Evolutionary conservation across 2,329 filamentous ascomycete genomes (phyloP), one percentile per base, ranked within the genome.

Genomic region (Aspergillus fumigatus): DNA sequence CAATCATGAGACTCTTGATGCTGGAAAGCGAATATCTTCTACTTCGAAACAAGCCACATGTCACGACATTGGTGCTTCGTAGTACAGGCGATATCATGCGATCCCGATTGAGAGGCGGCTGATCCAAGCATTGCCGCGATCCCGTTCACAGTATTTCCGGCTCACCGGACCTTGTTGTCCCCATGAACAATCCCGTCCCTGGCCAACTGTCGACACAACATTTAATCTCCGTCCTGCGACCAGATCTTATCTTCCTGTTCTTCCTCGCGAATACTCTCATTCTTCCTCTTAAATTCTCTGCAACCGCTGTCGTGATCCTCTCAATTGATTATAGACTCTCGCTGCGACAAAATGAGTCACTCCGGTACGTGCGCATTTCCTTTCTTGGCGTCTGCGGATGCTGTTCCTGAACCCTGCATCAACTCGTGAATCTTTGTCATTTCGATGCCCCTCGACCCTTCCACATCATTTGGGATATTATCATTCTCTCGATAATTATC

Each of bases 351-450:
- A 38, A 38, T 38, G 32, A 38, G 32, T 38, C 32, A 38, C 5
- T 38, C 32, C 14, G 53, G 53, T 55, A 48, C 17, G 53, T 55
- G 14, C 40, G n/a, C 38, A 25, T 29, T 19, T 47, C 32, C 19
- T 35, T 57, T 55, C 52, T 58, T 58, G 56, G 56, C 56, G 29
- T 55, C 48, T 23, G 40, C 45, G 55, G 48, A 57, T 48, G 51
- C 48, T 49, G 21, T 54, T 25, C 51, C 48, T 50, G 45, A 43
- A 17, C 49, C 55, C 23, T 26, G 51, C 38, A 43, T 50, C 41
- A 35, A 35, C 32, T 14, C 32, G 32, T 29, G 9, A 4, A 4
- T 35, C 32, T 35, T 35, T 17, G 32, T 21, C 9, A 7, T 45
- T 21, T 14, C 19, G 48, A n/a, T 27, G 25, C 29, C 38, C 41